phyloP scores from a whole-genome alignment of 129 eudicot genomes.

The Pulicaria dysenterica region DNA sequence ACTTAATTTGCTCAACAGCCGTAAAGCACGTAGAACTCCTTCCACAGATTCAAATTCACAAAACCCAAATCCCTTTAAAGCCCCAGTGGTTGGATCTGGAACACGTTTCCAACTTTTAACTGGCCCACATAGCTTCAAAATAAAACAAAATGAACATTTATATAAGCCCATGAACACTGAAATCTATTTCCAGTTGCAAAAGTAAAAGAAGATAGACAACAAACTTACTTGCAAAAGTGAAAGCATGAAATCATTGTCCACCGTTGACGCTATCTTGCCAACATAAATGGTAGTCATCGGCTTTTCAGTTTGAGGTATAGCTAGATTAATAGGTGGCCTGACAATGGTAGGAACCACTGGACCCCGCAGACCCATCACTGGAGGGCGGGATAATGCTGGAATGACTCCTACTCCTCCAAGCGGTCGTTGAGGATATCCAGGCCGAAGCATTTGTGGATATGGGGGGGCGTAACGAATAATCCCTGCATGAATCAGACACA shows the following conservation, averaged over 20 bases:
- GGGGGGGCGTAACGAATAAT: slow-evolving; percentile 66
- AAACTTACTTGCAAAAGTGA: slow-evolving; percentile 78
- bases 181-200: neutral
- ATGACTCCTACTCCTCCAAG: slow-evolving; percentile 53
- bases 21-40: slow-evolving; percentile 91
- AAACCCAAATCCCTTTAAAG: slow-evolving; percentile 81
- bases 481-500: slow-evolving; percentile 66
- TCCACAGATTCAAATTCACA: slow-evolving; percentile 98
- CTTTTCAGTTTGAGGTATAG: slow-evolving; percentile 60
- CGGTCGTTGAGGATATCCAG: slow-evolving; percentile 76
- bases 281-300: slow-evolving; percentile 89
- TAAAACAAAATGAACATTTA: neutral
- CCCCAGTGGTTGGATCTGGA: slow-evolving; percentile 82
- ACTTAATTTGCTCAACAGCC: slow-evolving; percentile 79
- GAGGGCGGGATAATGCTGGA: slow-evolving; percentile 79
- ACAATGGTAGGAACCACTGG: slow-evolving; percentile 66
- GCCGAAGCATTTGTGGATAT: slow-evolving; percentile 72
- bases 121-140: slow-evolving; percentile 88
- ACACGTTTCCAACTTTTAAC: slow-evolving; percentile 97
- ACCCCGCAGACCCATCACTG: slow-evolving; percentile 60
- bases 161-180: slow-evolving; percentile 2
- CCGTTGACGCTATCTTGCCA: slow-evolving; percentile 87
- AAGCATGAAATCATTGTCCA: slow-evolving; percentile 92
- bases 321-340: slow-evolving; percentile 62
- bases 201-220: neutral